Percentiles rank a stretch among this genome's conserved stretches.
Conservation (phyloP, 208 protist species). For the Naegleria lovaniensis region DNA sequence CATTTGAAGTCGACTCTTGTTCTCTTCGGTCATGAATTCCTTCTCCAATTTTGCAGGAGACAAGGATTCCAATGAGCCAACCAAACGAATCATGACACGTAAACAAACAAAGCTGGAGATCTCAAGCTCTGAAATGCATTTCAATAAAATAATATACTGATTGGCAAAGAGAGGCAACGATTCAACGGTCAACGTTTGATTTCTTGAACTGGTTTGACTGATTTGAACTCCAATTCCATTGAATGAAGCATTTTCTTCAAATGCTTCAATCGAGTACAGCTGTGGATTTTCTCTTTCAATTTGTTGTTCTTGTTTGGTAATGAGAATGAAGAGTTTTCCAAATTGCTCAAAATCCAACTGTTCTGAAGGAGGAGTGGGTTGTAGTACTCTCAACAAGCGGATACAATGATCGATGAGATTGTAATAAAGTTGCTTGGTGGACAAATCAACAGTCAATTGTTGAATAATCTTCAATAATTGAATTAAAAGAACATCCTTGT, state of each 20-base stretch:
- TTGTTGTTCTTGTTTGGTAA: background rate
- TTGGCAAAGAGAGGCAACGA: background rate
- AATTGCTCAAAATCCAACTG: background rate
- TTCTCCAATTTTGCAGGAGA: background rate
- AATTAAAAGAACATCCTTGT: background rate
- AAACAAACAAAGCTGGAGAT: background rate
- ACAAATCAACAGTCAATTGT: background rate
- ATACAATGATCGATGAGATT: constrained; percentile 1
- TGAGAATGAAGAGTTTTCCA: background rate
- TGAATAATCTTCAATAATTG: constrained; percentile 1
- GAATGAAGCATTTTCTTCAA: background rate
- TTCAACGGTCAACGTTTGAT: background rate
- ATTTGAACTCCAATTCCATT: constrained; percentile 1
- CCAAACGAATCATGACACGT: background rate
- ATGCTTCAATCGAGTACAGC: background rate
- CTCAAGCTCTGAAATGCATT: background rate
- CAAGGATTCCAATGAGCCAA: background rate
- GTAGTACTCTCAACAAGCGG: background rate
- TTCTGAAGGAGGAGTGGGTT: background rate
- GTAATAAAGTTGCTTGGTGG: background rate
- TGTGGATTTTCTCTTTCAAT: background rate
- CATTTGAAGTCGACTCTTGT: background rate
- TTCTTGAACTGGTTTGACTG: background rate
- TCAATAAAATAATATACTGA: background rate
- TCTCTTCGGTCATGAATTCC: background rate